phyloP scores from a whole-genome alignment of 495 filamentous ascomycete species.

The Hypoxylon cercidicola region DNA sequence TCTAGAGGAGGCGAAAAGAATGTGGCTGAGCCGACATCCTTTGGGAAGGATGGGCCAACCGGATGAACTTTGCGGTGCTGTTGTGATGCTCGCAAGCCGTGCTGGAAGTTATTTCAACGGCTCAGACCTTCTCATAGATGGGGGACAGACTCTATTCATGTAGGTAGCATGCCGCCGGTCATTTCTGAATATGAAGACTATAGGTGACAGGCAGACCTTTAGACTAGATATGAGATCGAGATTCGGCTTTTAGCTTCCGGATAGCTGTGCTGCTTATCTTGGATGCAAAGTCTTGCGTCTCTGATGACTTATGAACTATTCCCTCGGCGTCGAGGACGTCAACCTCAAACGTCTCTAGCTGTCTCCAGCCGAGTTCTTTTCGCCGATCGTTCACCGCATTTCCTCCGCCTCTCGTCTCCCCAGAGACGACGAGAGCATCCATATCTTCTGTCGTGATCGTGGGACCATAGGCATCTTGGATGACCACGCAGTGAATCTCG shows the following conservation, averaged over 20 bases:
- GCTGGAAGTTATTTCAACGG: slow-evolving; percentile 78
- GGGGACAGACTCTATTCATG: slow-evolving; percentile 52
- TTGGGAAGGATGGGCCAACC: slow-evolving; percentile 75
- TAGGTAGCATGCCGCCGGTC: slow-evolving; percentile 15
- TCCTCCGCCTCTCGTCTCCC: slow-evolving; percentile 86
- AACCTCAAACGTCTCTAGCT: slow-evolving; percentile 87
- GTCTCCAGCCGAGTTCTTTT: slow-evolving; percentile 77
- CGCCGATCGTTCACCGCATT: slow-evolving; percentile 84
- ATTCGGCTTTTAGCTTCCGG: slow-evolving; percentile 58
- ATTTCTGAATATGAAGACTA: slow-evolving; percentile 3
- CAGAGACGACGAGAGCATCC: slow-evolving; percentile 85
- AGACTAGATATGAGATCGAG: slow-evolving; percentile 34
- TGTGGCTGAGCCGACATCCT: slow-evolving; percentile 72
- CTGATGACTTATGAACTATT: slow-evolving; percentile 54
- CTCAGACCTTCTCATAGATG: slow-evolving; percentile 54
- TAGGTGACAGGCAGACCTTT: slow-evolving; percentile 2
- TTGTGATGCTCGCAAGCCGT: slow-evolving; percentile 70
- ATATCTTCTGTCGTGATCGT: slow-evolving; percentile 86
- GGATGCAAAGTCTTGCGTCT: slow-evolving; percentile 70
- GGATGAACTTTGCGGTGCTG: slow-evolving; percentile 72
- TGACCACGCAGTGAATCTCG: slow-evolving; percentile 77
- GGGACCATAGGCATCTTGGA: slow-evolving; percentile 89
- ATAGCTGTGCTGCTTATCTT: slow-evolving; percentile 91
- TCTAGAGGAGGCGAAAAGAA: slow-evolving; percentile 61
- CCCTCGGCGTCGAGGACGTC: slow-evolving; percentile 83